Conservation (phyloP, 257 asterid genomes). For the Scutellaria galericulata region DNA sequence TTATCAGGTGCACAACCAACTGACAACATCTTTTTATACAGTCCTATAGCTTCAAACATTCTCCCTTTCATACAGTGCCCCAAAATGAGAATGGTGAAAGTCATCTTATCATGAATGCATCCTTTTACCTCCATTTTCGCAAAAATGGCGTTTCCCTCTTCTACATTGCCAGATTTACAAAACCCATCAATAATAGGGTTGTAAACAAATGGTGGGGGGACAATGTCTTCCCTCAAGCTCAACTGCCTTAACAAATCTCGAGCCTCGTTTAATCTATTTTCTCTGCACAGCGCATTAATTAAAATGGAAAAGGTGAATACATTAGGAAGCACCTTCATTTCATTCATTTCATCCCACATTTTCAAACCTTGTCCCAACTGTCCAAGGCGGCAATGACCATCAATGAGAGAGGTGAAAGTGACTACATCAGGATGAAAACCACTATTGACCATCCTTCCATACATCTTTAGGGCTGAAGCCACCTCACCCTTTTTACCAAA, state of each 20-base stretch:
- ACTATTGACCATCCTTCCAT: conserved; percentile 52
- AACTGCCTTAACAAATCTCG: conserved; percentile 64
- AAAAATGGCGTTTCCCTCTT: conserved; percentile 66
- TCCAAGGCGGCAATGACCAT: conserved; percentile 71
- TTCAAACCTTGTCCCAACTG: conserved; percentile 66
- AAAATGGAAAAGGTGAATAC: conserved; percentile 69
- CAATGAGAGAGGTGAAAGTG: conserved; percentile 78
- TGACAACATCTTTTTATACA: conserved; percentile 71
- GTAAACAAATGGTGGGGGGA: conserved; percentile 74
- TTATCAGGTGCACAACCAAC: conserved; percentile 77
- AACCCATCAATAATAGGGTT: conserved; percentile 89
- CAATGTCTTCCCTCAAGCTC: conserved; percentile 56
- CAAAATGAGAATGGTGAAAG: conserved; percentile 82
- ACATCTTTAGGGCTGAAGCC: conserved; percentile 56
- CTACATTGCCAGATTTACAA: conserved; percentile 78
- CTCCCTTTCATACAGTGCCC: conserved; percentile 99
- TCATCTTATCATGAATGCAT: conserved; percentile 75
- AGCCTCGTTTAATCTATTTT: conserved; percentile 78
- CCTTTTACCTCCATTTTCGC: conserved; percentile 78
- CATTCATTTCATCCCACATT: conserved; percentile 72
- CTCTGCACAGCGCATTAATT: conserved; percentile 73
- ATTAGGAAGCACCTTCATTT: conserved; percentile 62
- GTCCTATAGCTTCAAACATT: conserved; percentile 68
- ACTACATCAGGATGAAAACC: conserved; percentile 74
- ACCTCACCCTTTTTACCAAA: conserved; percentile 75